Evolutionary conservation across 345 rosid genomes (phyloP), one percentile per base, ranked within the genome.

Genomic region (Diplotaxis tenuifolia): DNA sequence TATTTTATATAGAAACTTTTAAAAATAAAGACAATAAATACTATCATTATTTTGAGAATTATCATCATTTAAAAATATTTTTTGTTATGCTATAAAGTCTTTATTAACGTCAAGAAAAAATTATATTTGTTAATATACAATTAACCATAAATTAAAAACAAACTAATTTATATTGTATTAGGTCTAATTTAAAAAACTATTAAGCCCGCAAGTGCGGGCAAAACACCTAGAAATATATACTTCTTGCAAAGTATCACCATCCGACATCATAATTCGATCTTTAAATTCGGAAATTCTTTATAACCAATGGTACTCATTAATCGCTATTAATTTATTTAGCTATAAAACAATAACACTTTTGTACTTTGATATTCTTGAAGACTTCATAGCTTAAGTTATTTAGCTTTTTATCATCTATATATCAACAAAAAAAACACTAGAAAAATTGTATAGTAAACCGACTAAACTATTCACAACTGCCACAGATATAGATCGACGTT

Each of bases 251-350:
- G 23, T 10, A 68, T 68, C 70, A 68, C 79, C 74, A 67, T 38
- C 69, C 70, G 60, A 69, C 57, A 45, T 62, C 59, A 29, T 69
- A 50, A 62, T 75, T 70, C 29, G 70, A 75, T 45, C 50, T n/a
- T 70, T 70, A 22, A 55, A 76, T 76, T 76, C 79, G 66, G 3
- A 62, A 28, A 53, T 69, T 63, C 53, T 69, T 45, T 63, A 63
- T 25, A 69, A 75, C 75, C 70, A 55, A 63, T 19, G 79, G 79
- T 58, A 40, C 65, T 40, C 70, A 56, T 75, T 75, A 75, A 62
- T 62, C 70, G 70, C 45, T 42, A 61, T 36, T 49, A 32, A 74
- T 32, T 60, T 59, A 32, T 21, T 75, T 52, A 25, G n/a, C n/a
- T n/a, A 18, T 25, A 6, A 53, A 54, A 28, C 21, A 49, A 62